Conservation (phyloP, 345 rosid genomes). For the Streptanthus diversifolius region DNA sequence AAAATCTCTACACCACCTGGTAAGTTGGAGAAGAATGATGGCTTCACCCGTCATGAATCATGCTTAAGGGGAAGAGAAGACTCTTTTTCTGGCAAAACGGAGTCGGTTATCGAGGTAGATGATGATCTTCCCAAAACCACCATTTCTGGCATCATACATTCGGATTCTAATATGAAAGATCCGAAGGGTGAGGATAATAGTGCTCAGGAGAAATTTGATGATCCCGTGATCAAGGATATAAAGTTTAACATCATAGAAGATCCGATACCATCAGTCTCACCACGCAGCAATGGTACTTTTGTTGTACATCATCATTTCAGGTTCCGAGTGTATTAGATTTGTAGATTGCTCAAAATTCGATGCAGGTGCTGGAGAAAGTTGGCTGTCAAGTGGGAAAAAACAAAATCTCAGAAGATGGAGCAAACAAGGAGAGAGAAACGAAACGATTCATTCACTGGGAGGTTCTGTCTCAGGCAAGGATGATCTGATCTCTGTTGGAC, state of each 20-base stretch:
- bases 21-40: slow-evolving; percentile 33
- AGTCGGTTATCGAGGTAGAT: slow-evolving; percentile 20
- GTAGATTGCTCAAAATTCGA: slow-evolving; percentile 4
- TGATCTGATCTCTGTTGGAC: slow-evolving; percentile 69
- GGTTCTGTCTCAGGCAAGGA: slow-evolving; percentile 37
- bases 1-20: slow-evolving; percentile 19
- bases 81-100: neutral
- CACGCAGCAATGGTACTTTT: slow-evolving; percentile 51
- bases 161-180: slow-evolving; percentile 27
- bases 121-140: slow-evolving; percentile 20
- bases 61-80: slow-evolving; percentile 5
- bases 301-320: neutral
- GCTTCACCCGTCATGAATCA: slow-evolving; percentile 23
- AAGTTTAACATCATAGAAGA: slow-evolving; percentile 56
- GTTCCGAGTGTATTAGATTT: neutral
- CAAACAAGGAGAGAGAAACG: slow-evolving; percentile 54
- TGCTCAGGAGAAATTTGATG: slow-evolving; percentile 22
- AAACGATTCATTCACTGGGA: slow-evolving; percentile 26
- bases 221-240: slow-evolving; percentile 37
- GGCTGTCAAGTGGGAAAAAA: slow-evolving; percentile 62
- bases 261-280: slow-evolving; percentile 25
- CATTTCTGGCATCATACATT: slow-evolving; percentile 20
- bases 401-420: slow-evolving; percentile 83
- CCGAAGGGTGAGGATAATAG: slow-evolving; percentile 2
- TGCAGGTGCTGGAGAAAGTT: slow-evolving; percentile 47